Conservation (phyloP, 2,329 filamentous ascomycete genomes). For the Atkinsonella hypoxylon region DNA sequence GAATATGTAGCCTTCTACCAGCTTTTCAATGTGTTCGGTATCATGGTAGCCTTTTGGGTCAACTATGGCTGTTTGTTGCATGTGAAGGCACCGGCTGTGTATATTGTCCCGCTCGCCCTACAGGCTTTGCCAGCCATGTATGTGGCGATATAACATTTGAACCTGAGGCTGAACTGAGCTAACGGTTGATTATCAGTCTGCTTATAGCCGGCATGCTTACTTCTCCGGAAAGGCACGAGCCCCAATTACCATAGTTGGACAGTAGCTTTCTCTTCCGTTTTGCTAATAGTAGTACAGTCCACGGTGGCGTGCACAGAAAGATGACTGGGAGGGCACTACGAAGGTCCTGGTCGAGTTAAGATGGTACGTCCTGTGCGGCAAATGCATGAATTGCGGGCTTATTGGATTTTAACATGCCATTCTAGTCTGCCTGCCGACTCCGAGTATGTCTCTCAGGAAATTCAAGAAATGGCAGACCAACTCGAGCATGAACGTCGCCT, state of each 20-base stretch:
- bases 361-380: constrained; percentile 12
- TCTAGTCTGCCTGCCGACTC: constrained; percentile 38
- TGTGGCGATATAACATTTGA: constrained; percentile 6
- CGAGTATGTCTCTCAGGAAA: constrained; percentile 44
- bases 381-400: too few species aligned
- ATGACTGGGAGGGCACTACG: constrained; percentile 54
- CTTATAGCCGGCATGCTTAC: constrained; percentile 49
- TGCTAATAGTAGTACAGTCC: constrained; percentile 34
- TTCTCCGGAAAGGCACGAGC: constrained; percentile 34
- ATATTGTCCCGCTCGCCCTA: constrained; percentile 50
- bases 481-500: constrained; percentile 51
- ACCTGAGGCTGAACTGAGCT: background rate
- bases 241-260: background rate
- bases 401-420: background rate
- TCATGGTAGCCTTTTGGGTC: constrained; percentile 34
- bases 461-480: constrained; percentile 48
- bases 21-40: constrained; percentile 34
- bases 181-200: constrained; percentile 17
- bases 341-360: constrained; percentile 40
- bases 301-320: constrained; percentile 54
- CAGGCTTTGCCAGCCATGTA: constrained; percentile 51
- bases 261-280: too few species aligned
- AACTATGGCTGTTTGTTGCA: constrained; percentile 41
- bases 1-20: constrained; percentile 30
- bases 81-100: constrained; percentile 35